Base-by-base conservation (phyloP, 2,329 filamentous ascomycete species). In the Didymosphaeria variabile region DNA sequence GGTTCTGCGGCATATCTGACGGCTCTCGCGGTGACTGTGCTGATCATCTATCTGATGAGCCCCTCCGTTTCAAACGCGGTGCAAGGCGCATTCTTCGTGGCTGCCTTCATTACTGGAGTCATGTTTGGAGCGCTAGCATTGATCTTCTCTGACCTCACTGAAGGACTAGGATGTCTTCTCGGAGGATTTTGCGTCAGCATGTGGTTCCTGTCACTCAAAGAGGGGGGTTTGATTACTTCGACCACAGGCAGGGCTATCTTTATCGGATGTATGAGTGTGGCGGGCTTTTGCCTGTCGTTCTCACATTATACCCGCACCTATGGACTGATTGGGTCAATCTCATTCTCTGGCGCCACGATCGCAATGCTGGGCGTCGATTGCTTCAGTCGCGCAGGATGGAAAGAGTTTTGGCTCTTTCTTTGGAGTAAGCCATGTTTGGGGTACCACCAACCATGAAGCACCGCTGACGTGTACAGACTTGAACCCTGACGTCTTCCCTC, bases 391-490 rank as follows among this genome's bases (percentile, higher is more conserved):
- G 93, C 93, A n/a, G 94, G 94, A 0, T 81, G 97, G 69, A 97
- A 97, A 77, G 94, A 98, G 76, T 97, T 97, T 68, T 98, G 94
- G 94, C 86, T 92, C 6, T 98, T 96, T 75, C 84, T 97, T 40
- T 98, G 94, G 94, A 82, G 86, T 87, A 75, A 77, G 84, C 75
- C 17, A 19, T 32, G 15, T 32, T 21, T 21, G 10, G 9, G 13
- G 31, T 44, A 59, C 21, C 31, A 13, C 29, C 51, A 62, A 57
- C 61, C 15, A 57, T 59, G 46, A 38, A 38, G 19, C 34, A 40
- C 34, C 40, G 21, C 64, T 72, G 29, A 72, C 56, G 49, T 21
- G 8, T 17, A 21, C 63, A 88, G 86, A 81, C 49, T 79, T 98
- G 42, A 97, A 97, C 76, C 82, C 88, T 45, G 84, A 73, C 45